Percentiles rank a stretch among this genome's conserved stretches.
These are phyloP conservation scores for Boletales sp. DNA, from an alignment of 768 basidiomycete species.

Conservation along the genomic window DNA sequence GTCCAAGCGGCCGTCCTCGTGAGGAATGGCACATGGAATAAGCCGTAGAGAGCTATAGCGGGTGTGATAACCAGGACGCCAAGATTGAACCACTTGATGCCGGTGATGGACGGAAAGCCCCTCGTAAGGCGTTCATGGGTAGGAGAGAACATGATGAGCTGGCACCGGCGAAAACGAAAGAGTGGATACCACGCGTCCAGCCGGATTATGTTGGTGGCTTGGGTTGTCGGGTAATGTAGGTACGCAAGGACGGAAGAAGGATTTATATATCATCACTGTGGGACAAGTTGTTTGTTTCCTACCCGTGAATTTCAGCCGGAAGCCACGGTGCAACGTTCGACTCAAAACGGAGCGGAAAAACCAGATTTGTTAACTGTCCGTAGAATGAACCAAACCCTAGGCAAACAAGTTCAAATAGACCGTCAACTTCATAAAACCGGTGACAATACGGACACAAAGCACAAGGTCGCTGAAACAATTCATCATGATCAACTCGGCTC, in stretches of 20 bases:
- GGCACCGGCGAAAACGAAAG: background rate
- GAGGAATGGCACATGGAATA: conserved; percentile 43
- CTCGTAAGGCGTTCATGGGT: conserved; percentile 15
- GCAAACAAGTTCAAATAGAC: conserved; percentile 1
- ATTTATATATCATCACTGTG: conserved; percentile 28
- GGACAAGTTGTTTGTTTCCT: conserved; percentile 15
- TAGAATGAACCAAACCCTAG: conserved; percentile 2
- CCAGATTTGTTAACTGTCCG: conserved; percentile 15
- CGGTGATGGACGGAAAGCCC: conserved; percentile 46
- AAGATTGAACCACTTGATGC: conserved; percentile 77
- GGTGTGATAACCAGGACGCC: conserved; percentile 69
- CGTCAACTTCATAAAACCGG: too few species aligned
- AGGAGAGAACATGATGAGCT: conserved; percentile 8
- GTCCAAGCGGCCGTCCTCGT: conserved; percentile 58
- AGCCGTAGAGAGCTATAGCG: conserved; percentile 64
- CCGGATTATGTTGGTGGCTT: conserved; percentile 6
- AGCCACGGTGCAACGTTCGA: conserved; percentile 17
- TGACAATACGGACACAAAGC: too few species aligned
- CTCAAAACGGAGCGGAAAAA: conserved; percentile 11
- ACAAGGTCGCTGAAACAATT: too few species aligned
- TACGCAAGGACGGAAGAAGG: conserved; percentile 5
- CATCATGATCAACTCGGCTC: too few species aligned
- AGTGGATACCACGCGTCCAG: background rate
- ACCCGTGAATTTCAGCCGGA: conserved; percentile 19
- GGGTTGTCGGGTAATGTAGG: conserved; percentile 15